Percentiles rank a stretch among this genome's conserved stretches.
These are phyloP conservation scores for Rostrohypoxylon terebratum DNA, from an alignment of 495 filamentous ascomycete genomes.

Conservation along the genomic window DNA sequence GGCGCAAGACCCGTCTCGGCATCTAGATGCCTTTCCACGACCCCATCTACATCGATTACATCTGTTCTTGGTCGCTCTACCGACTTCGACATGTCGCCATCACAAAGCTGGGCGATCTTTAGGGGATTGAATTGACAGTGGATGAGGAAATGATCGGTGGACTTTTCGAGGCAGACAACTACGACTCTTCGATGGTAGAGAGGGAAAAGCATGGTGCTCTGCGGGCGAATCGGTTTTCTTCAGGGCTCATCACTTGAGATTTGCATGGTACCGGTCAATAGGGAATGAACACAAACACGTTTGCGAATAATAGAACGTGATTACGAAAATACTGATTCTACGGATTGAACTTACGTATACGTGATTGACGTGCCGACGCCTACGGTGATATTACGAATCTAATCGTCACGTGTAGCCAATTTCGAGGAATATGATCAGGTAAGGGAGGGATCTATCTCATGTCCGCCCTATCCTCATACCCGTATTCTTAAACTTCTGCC, in stretches of 20 bases:
- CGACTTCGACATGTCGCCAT: constrained; percentile 40
- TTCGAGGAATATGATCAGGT: not conserved
- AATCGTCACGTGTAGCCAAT: not conserved
- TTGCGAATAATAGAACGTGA: constrained; percentile 43
- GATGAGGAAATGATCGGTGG: constrained; percentile 30
- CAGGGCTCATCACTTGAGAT: constrained; percentile 44
- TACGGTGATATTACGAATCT: not conserved
- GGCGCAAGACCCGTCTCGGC: constrained; percentile 99
- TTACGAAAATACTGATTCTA: constrained; percentile 14
- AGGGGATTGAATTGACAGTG: constrained; percentile 33
- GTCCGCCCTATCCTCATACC: not conserved
- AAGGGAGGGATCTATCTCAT: not conserved
- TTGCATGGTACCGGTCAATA: constrained; percentile 52
- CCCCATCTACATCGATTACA: constrained; percentile 49
- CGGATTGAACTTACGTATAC: not conserved
- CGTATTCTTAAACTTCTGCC: not conserved
- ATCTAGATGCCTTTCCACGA: constrained; percentile 73
- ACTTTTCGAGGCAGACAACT: constrained; percentile 24
- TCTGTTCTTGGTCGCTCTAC: constrained; percentile 34
- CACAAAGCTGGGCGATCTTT: constrained; percentile 20
- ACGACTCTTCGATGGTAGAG: constrained; percentile 19
- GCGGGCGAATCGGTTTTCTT: constrained; percentile 47
- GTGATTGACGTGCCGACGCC: constrained; percentile 11
- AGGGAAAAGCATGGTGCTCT: constrained; percentile 36
- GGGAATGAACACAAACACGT: constrained; percentile 50